A percentile compares a stretch with the other conserved stretches of the same genome.
These are phyloP conservation scores for Penstemon eatonii DNA, from an alignment of 257 asterid species.

Conservation along the genomic window DNA sequence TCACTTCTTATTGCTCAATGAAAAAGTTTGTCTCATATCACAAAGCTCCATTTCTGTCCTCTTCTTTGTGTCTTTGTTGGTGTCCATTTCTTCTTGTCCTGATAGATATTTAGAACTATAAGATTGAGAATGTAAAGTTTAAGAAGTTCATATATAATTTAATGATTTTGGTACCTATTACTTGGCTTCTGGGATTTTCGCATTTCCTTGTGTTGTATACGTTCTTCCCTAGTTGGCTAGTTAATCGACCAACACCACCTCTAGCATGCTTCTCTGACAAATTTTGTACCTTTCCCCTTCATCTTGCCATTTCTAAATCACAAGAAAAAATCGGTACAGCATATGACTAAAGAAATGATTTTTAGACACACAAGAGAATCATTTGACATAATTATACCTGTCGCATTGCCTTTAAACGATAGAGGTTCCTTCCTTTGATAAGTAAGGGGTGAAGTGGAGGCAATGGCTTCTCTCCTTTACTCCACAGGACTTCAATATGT, in stretches of 20 bases:
- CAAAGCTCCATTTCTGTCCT: too few relatives aligned
- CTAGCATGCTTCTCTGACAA: conserved; percentile 77
- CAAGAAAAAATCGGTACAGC: not conserved
- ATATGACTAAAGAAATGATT: not conserved
- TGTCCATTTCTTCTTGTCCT: conserved; percentile 36
- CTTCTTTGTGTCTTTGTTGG: conserved; percentile 21
- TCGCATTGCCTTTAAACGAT: conserved; percentile 76
- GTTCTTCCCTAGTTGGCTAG: conserved; percentile 63
- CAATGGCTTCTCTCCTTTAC: conserved; percentile 79
- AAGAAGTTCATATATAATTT: not conserved
- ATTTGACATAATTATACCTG: conserved; percentile 48
- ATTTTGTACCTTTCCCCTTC: conserved; percentile 66
- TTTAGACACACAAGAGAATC: conserved; percentile 9
- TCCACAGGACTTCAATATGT: conserved; percentile 94
- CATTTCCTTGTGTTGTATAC: conserved; percentile 51
- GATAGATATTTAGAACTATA: conserved; percentile 1
- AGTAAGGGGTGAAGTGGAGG: conserved; percentile 89
- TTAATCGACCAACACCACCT: conserved; percentile 77
- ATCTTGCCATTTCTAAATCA: conserved; percentile 64
- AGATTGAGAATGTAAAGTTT: not conserved
- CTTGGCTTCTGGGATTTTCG: conserved; percentile 39
- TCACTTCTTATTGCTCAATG: too few relatives aligned
- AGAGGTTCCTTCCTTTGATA: conserved; percentile 91
- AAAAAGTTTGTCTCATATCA: too few relatives aligned
- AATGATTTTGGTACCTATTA: conserved; percentile 42